Evolutionary conservation across 2,329 filamentous ascomycete species (phyloP).

Genomic region (Scytalidium sp.): DNA sequence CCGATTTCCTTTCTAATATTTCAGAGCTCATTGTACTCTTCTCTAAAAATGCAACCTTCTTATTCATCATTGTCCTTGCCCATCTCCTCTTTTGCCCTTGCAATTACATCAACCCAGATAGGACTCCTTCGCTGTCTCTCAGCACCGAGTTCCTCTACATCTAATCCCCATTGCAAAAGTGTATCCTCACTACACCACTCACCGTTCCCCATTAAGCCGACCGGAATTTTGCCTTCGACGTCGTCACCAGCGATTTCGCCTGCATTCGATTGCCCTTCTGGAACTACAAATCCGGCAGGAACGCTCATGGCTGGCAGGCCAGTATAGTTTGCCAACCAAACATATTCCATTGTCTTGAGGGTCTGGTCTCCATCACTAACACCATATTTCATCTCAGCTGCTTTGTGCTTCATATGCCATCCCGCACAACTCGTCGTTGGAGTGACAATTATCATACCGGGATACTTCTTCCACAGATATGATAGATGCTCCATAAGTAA

Average conservation of each 20-base stretch:
- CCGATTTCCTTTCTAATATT: no score
- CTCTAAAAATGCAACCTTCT: no score
- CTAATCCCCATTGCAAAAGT: slow-evolving; percentile 45
- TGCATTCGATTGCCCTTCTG: slow-evolving; percentile 30
- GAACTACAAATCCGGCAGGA: slow-evolving; percentile 42
- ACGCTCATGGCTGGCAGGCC: slow-evolving; percentile 43
- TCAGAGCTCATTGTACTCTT: no score
- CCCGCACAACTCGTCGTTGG: slow-evolving; percentile 58
- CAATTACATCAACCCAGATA: not conserved
- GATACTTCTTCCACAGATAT: slow-evolving; percentile 60
- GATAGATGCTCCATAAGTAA: slow-evolving; percentile 71
- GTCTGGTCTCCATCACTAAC: slow-evolving; percentile 45
- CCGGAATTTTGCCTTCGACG: slow-evolving; percentile 36
- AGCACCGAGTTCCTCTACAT: slow-evolving; percentile 39
- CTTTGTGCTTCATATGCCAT: slow-evolving; percentile 34
- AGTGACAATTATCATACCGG: slow-evolving; percentile 68
- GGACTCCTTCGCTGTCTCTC: slow-evolving; percentile 25
- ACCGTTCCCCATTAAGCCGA: slow-evolving; percentile 53
- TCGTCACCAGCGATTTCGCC: slow-evolving; percentile 30
- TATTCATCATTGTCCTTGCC: not conserved
- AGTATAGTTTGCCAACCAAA: slow-evolving; percentile 50
- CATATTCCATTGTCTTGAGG: slow-evolving; percentile 45
- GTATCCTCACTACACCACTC: slow-evolving; percentile 52
- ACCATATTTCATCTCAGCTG: slow-evolving; percentile 36
- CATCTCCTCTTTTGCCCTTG: not conserved